phyloP scores from a whole-genome alignment of 106 monocot species.

The Acanthochlamys bracteata region DNA sequence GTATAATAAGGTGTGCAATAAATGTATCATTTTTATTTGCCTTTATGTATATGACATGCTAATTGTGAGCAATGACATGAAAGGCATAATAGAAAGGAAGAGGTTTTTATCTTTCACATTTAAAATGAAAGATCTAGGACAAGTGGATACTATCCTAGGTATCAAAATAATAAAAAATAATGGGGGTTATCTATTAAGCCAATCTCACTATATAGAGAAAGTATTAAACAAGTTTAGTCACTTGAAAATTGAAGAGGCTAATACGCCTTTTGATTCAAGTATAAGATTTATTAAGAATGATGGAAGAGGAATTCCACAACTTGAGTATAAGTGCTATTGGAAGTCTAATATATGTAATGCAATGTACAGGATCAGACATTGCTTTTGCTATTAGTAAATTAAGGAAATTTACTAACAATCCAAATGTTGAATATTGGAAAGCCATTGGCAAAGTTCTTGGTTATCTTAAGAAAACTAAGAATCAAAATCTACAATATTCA shows the following conservation, averaged over 20 bases:
- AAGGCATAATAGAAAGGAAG: neutral
- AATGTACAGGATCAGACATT: neutral
- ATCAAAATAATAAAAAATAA: neutral
- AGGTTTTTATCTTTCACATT: neutral
- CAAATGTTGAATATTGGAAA: neutral
- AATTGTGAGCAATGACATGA: neutral
- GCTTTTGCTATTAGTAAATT: neutral
- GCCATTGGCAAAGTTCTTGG: neutral
- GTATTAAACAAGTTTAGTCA: neutral
- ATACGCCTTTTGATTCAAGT: neutral
- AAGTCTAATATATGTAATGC: neutral
- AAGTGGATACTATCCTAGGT: neutral
- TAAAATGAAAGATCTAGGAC: conserved; percentile 7
- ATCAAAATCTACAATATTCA: too few relatives aligned
- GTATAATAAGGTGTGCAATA: neutral
- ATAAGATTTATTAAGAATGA: neutral
- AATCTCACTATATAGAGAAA: neutral
- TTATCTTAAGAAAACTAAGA: neutral
- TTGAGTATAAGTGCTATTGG: neutral
- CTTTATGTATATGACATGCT: conserved; percentile 7
- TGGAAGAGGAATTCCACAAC: neutral
- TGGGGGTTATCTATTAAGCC: neutral
- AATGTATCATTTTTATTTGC: neutral
- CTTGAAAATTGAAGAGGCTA: neutral
- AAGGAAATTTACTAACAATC: neutral